Conservation (phyloP, 73 alveolate species). For the Durusdinium trenchii region DNA sequence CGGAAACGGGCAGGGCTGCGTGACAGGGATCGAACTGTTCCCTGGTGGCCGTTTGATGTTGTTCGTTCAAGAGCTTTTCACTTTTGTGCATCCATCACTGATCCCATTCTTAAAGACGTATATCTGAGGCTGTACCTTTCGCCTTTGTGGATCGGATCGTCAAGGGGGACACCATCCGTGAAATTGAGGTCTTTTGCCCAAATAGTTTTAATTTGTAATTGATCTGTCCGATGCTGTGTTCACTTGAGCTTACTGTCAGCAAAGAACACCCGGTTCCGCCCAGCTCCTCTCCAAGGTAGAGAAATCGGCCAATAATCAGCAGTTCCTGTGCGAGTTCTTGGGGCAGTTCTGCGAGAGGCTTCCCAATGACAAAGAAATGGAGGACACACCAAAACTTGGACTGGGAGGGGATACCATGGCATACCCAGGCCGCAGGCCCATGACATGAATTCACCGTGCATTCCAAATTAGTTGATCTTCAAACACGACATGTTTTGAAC, state of each 20-base stretch:
- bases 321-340: not conserved
- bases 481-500: no score
- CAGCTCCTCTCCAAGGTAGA: not conserved
- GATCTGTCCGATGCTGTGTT: not conserved
- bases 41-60: constrained; percentile 12
- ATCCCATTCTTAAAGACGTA: no score
- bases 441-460: no score
- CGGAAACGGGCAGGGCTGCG: not conserved
- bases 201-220: not conserved
- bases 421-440: no score
- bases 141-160: not conserved
- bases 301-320: not conserved
- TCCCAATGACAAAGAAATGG: not conserved
- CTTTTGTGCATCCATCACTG: no score
- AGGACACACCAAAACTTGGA: not conserved
- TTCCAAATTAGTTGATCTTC: no score
- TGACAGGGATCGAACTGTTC: not conserved
- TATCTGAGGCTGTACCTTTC: not conserved
- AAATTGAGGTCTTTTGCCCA: not conserved
- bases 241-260: not conserved
- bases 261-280: not conserved
- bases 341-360: not conserved
- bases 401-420: no score
- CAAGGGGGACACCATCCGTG: not conserved
- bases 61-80: no score